Evolutionary conservation across 2,329 filamentous ascomycete genomes (phyloP).

Genomic region (Sclerotinia sclerotiorum): DNA sequence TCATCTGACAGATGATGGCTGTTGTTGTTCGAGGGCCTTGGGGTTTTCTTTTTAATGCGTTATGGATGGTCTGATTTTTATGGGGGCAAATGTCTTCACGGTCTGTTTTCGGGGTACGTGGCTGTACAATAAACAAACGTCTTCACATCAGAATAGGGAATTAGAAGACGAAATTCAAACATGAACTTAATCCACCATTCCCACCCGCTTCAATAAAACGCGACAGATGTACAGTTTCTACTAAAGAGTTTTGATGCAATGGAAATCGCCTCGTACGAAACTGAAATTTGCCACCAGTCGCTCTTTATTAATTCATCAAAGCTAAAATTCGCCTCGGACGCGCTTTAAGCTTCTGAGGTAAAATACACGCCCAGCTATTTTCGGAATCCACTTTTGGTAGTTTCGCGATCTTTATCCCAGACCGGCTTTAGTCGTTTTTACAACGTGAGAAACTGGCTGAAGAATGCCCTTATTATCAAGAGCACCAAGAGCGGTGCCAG

Average conservation of each 20-base stretch:
- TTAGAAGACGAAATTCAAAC: slow-evolving; percentile 38
- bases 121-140: slow-evolving; percentile 65
- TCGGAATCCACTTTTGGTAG: background rate
- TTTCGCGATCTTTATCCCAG: slow-evolving; percentile 53
- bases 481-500: slow-evolving; percentile 79
- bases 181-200: slow-evolving; percentile 12
- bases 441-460: slow-evolving; percentile 79
- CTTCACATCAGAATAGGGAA: slow-evolving; percentile 41
- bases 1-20: slow-evolving; percentile 39
- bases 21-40: slow-evolving; percentile 35
- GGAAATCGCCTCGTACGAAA: no score
- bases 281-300: background rate
- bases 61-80: slow-evolving; percentile 66
- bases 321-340: no score
- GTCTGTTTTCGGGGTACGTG: slow-evolving; percentile 68
- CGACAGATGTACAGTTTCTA: background rate
- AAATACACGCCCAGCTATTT: no score
- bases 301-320: background rate
- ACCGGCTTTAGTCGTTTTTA: slow-evolving; percentile 84
- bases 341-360: background rate
- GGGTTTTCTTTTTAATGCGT: slow-evolving; percentile 61
- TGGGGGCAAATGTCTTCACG: slow-evolving; percentile 68
- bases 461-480: slow-evolving; percentile 84
- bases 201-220: background rate
- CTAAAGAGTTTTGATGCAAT: background rate